Percentiles rank a stretch among this genome's conserved stretches.
phyloP scores from a whole-genome alignment of 2,329 filamentous ascomycete species.

The Purpureocillium lavendulum region DNA sequence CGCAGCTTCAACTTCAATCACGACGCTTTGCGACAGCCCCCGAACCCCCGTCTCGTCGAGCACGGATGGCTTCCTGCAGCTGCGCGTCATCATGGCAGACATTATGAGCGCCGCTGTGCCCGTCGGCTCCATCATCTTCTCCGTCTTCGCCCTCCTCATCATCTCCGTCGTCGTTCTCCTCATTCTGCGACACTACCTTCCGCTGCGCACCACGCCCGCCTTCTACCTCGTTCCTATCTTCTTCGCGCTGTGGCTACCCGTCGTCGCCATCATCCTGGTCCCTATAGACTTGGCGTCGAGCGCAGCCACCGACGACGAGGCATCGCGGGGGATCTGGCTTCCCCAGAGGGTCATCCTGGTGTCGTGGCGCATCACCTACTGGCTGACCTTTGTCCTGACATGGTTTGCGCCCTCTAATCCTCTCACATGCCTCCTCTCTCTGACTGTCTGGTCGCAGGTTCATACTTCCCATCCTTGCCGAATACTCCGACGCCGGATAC shows the following conservation, averaged over 20 bases:
- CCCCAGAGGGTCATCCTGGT: slow-evolving; percentile 70
- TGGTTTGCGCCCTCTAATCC: slow-evolving; percentile 50
- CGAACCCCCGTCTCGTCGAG: slow-evolving; percentile 2
- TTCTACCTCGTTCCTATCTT: slow-evolving; percentile 91
- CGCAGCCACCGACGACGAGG: slow-evolving; percentile 62
- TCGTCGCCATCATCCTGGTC: slow-evolving; percentile 83
- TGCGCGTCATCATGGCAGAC: slow-evolving; percentile 39
- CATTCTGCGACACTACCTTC: slow-evolving; percentile 82
- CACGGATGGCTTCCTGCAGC: slow-evolving; percentile 18
- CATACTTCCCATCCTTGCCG: slow-evolving; percentile 84
- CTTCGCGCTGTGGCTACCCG: slow-evolving; percentile 87
- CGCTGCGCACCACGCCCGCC: slow-evolving; percentile 79
- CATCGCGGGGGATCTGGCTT: slow-evolving; percentile 78
- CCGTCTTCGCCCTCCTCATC: slow-evolving; percentile 59
- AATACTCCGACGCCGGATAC: slow-evolving; percentile 92
- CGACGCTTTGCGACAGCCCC: background rate
- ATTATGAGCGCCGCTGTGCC: slow-evolving; percentile 47
- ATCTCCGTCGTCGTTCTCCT: slow-evolving; percentile 74
- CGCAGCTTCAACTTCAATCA: background rate
- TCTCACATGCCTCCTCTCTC: background rate
- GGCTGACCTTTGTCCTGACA: slow-evolving; percentile 90
- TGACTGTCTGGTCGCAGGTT: slow-evolving; percentile 46
- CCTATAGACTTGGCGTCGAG: slow-evolving; percentile 93
- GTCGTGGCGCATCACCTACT: slow-evolving; percentile 92
- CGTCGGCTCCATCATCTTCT: slow-evolving; percentile 73